Evolutionary conservation across 2,329 filamentous ascomycete genomes (phyloP).

Genomic region (Beauveria sp.): DNA sequence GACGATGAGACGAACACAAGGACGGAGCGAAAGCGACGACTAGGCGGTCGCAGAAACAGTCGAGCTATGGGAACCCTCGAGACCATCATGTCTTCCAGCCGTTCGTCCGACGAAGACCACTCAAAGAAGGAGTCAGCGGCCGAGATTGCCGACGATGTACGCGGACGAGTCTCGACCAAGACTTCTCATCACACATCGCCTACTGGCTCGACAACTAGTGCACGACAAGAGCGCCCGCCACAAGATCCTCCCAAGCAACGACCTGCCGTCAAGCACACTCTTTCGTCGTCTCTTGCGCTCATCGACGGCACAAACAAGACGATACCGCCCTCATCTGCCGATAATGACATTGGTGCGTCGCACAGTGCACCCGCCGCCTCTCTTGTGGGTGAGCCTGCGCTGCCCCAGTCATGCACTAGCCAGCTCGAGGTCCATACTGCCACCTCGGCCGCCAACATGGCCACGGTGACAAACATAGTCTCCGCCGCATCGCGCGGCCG

Average conservation of each 20-base stretch:
- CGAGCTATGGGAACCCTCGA: conserved; percentile 55
- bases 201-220: conserved; percentile 22
- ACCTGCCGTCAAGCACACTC: conserved; percentile 18
- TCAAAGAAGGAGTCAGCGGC: conserved; percentile 46
- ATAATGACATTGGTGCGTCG: conserved; percentile 29
- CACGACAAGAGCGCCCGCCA: conserved; percentile 11
- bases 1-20: conserved; percentile 40
- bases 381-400: conserved; percentile 48
- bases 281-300: conserved; percentile 27
- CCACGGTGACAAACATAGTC: neutral
- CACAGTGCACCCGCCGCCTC: neutral
- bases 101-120: conserved; percentile 54
- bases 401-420: conserved; percentile 47
- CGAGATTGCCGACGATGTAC: conserved; percentile 47
- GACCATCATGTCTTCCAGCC: conserved; percentile 59
- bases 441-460: conserved; percentile 11
- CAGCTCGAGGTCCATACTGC: conserved; percentile 39
- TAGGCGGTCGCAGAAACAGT: conserved; percentile 36
- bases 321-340: neutral
- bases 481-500: neutral
- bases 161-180: conserved; percentile 38
- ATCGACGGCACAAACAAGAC: conserved; percentile 20
- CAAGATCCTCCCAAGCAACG: conserved; percentile 8
- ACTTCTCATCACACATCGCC: conserved; percentile 25
- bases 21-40: conserved; percentile 32